Percentiles rank a stretch among this genome's conserved stretches.
Conservation (phyloP, 2,329 filamentous ascomycete species). For the Fusarium tjaetaba region DNA sequence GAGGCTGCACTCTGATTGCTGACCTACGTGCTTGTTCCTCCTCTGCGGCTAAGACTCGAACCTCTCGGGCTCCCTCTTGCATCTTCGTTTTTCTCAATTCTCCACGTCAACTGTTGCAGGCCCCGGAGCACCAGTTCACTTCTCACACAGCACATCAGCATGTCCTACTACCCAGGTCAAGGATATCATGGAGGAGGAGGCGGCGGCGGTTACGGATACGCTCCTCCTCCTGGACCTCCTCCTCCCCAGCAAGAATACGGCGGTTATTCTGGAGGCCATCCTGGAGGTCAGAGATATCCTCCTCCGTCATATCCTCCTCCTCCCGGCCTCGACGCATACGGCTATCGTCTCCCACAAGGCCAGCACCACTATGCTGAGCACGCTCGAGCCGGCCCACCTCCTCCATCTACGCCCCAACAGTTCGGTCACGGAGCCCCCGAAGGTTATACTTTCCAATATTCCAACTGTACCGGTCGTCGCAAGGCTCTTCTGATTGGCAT, state of each 20-base stretch:
- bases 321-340: slow-evolving; percentile 56
- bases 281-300: slow-evolving; percentile 41
- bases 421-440: slow-evolving; percentile 75
- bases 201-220: slow-evolving; percentile 45
- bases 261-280: slow-evolving; percentile 35
- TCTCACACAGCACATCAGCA: slow-evolving; percentile 31
- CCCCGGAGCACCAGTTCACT: background rate
- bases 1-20: slow-evolving; percentile 10
- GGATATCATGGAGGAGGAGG: slow-evolving; percentile 55
- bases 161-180: slow-evolving; percentile 56
- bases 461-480: slow-evolving; percentile 75
- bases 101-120: slow-evolving; percentile 2
- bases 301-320: slow-evolving; percentile 55
- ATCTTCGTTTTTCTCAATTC: slow-evolving; percentile 4
- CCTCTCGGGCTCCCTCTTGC: slow-evolving; percentile 20
- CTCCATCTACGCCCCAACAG: slow-evolving; percentile 61
- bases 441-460: slow-evolving; percentile 79
- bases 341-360: slow-evolving; percentile 53
- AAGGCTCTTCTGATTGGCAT: slow-evolving; percentile 82
- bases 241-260: slow-evolving; percentile 40
- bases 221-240: slow-evolving; percentile 41
- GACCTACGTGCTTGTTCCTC: slow-evolving; percentile 18
- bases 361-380: slow-evolving; percentile 43
- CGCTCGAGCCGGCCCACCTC: slow-evolving; percentile 52
- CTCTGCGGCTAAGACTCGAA: background rate